Conservation (phyloP, 2,329 filamentous ascomycete species). For the Aspergillus sojae region DNA sequence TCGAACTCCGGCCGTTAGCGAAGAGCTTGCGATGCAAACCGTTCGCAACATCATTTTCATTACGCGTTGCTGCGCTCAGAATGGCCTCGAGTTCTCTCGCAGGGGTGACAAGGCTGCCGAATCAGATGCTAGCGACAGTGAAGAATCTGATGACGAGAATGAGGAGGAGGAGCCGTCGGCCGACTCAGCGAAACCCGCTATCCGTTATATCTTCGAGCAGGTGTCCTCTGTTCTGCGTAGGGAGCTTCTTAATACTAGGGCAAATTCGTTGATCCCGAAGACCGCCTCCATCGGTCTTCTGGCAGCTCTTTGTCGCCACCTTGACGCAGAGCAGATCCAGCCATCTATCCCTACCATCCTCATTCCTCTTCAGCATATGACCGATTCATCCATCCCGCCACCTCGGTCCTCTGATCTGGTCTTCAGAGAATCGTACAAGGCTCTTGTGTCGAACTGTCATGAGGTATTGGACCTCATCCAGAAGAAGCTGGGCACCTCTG, state of each 20-base stretch:
- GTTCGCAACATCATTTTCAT: constrained; percentile 84
- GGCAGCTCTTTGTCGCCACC: constrained; percentile 66
- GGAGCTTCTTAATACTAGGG: constrained; percentile 66
- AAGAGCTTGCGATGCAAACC: constrained; percentile 75
- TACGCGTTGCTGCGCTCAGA: constrained; percentile 65
- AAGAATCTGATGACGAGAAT: constrained; percentile 49
- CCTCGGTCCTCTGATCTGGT: constrained; percentile 71
- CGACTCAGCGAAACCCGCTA: constrained; percentile 49
- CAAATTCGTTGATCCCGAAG: constrained; percentile 70
- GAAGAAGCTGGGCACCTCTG: constrained; percentile 77
- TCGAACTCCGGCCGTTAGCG: constrained; percentile 65
- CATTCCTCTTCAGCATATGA: constrained; percentile 77
- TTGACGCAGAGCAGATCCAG: constrained; percentile 59
- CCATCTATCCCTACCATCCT: constrained; percentile 68
- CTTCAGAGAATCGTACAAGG: constrained; percentile 71
- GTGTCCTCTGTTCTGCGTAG: constrained; percentile 77
- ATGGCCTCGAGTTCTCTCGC: constrained; percentile 50
- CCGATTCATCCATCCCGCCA: constrained; percentile 72
- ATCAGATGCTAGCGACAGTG: constrained; percentile 41
- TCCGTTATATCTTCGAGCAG: constrained; percentile 77
- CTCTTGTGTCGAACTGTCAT: constrained; percentile 70
- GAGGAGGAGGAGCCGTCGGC: constrained; percentile 36
- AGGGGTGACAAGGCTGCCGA: constrained; percentile 45
- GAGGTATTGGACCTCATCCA: constrained; percentile 82
- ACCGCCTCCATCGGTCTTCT: constrained; percentile 74